phyloP scores from a whole-genome alignment of 768 basidiomycete species.

The Postia placenta region DNA sequence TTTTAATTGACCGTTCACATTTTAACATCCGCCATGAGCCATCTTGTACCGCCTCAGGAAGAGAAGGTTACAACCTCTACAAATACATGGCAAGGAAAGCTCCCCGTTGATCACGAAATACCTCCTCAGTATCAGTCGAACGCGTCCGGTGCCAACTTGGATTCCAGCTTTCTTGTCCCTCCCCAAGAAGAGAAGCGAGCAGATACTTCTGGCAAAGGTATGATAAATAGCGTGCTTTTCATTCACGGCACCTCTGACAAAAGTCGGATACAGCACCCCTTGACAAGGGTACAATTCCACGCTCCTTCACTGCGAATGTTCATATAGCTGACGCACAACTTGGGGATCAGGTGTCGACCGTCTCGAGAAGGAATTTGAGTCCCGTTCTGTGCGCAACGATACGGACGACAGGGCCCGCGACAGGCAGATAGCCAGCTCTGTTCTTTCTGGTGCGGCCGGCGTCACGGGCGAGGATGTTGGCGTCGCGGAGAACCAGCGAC shows the following conservation, averaged over 20 bases:
- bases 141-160: background rate
- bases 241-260: background rate
- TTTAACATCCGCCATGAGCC: constrained; percentile 8
- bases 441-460: constrained; percentile 6
- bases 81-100: background rate
- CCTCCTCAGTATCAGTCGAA: constrained; percentile 1
- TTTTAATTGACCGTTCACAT: too few relatives aligned
- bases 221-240: background rate
- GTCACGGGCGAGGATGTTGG: constrained; percentile 8
- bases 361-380: constrained; percentile 1
- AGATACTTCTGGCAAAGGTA: background rate
- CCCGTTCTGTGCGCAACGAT: background rate
- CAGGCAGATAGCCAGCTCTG: constrained; percentile 1
- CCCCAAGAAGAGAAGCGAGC: constrained; percentile 8
- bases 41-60: constrained; percentile 6
- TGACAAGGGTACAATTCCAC: constrained; percentile 3
- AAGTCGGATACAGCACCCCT: background rate
- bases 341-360: background rate
- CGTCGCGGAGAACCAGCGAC: constrained; percentile 3
- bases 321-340: background rate
- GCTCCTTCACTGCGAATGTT: background rate
- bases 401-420: background rate
- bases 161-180: background rate
- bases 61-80: background rate
- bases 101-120: constrained; percentile 5